Percentiles rank a stretch among this genome's conserved stretches.
phyloP scores from a whole-genome alignment of 371 early-diverging fungal species.

The Lichtheimia corymbifera region DNA sequence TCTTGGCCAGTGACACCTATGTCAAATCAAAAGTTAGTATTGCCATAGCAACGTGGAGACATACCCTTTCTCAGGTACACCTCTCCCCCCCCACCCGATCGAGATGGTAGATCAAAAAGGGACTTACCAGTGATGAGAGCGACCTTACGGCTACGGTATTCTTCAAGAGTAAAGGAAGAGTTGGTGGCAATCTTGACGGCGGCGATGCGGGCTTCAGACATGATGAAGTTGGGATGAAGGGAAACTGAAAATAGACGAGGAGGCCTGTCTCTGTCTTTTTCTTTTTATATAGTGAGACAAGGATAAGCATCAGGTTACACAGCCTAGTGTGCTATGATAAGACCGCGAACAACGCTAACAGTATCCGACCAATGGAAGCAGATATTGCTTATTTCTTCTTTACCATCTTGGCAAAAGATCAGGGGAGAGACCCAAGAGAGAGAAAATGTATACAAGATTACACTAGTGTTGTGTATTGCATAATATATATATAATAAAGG shows the following conservation, averaged over 20 bases:
- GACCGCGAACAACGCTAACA: too few relatives aligned
- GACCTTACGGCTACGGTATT: slow-evolving; percentile 58
- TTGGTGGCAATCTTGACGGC: slow-evolving; percentile 23
- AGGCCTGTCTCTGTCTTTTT: too few relatives aligned
- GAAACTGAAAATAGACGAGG: too few relatives aligned
- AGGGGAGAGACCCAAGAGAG: not conserved
- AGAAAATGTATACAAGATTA: too few relatives aligned
- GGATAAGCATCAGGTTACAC: too few relatives aligned
- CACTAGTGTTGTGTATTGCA: too few relatives aligned
- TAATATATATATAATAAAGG: too few relatives aligned
- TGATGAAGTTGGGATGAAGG: slow-evolving; percentile 2
- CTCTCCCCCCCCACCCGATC: too few relatives aligned
- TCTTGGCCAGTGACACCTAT: slow-evolving; percentile 82
- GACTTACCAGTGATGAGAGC: slow-evolving; percentile 60
- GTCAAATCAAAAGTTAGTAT: not conserved
- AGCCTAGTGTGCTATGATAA: too few relatives aligned
- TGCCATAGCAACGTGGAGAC: not conserved
- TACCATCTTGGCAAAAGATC: too few relatives aligned
- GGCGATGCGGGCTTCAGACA: slow-evolving; percentile 33
- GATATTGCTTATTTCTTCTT: not conserved
- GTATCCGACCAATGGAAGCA: slow-evolving; percentile 2
- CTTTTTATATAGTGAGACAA: too few relatives aligned
- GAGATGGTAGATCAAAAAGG: not conserved
- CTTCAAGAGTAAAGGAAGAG: slow-evolving; percentile 42
- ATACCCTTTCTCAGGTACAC: slow-evolving; percentile 1